Conservation (phyloP, 2,329 filamentous ascomycete species). For the Lecanosticta acicola region DNA sequence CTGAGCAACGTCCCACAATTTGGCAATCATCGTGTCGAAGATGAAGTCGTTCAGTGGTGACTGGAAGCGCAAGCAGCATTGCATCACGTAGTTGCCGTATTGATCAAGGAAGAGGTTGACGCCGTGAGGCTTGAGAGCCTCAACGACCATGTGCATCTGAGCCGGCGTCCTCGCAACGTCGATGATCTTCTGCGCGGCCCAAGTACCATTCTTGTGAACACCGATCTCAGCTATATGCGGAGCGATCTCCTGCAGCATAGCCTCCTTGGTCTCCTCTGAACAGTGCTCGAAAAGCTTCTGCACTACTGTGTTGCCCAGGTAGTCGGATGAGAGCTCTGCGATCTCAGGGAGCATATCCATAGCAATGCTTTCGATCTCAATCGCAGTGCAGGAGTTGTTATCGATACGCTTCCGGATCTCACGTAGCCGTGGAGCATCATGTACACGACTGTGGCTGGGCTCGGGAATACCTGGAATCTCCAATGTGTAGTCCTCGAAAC, state of each 20-base stretch:
- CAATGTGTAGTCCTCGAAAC: slow-evolving; percentile 64
- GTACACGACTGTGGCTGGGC: slow-evolving; percentile 78
- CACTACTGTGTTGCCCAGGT: slow-evolving; percentile 97
- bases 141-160: slow-evolving; percentile 80
- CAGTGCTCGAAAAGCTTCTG: slow-evolving; percentile 98
- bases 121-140: slow-evolving; percentile 77
- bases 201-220: slow-evolving; percentile 98
- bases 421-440: slow-evolving; percentile 88
- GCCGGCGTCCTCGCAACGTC: slow-evolving; percentile 81
- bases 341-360: slow-evolving; percentile 94
- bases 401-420: slow-evolving; percentile 98
- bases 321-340: slow-evolving; percentile 89
- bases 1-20: slow-evolving; percentile 89
- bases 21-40: slow-evolving; percentile 92
- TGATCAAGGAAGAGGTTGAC: slow-evolving; percentile 93
- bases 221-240: slow-evolving; percentile 95
- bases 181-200: slow-evolving; percentile 99
- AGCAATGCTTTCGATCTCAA: slow-evolving; percentile 89
- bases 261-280: slow-evolving; percentile 81
- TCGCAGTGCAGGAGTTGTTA: slow-evolving; percentile 77
- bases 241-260: slow-evolving; percentile 81
- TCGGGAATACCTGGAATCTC: slow-evolving; percentile 89
- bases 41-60: slow-evolving; percentile 90
- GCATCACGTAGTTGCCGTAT: slow-evolving; percentile 96
- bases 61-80: slow-evolving; percentile 90